Evolutionary conservation across 805 yeast genomes (phyloP).

Genomic region (Lachancea mirantina): DNA sequence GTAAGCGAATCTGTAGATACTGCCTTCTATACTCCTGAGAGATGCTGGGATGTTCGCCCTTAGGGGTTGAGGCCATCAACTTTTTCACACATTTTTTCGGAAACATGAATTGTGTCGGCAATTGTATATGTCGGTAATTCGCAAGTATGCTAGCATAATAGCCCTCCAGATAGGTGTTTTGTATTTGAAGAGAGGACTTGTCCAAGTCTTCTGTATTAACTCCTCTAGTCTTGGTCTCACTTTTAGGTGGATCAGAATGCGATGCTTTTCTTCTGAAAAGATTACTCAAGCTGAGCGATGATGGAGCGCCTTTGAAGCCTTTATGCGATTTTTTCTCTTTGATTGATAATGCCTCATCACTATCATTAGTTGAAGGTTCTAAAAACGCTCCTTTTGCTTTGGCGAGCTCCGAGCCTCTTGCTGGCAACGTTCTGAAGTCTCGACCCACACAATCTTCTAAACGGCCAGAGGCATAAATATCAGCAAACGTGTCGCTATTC

Average conservation of each 20-base stretch:
- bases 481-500: too few relatives aligned
- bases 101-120: conserved; percentile 6
- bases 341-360: too few relatives aligned
- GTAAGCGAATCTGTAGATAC: conserved; percentile 20
- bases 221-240: too few relatives aligned
- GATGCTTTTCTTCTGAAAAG: conserved; percentile 22
- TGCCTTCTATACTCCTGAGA: conserved; percentile 19
- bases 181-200: too few relatives aligned
- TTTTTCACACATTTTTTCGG: background rate
- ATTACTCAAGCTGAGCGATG: too few relatives aligned
- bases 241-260: conserved; percentile 1
- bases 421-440: background rate
- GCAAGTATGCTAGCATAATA: conserved; percentile 17
- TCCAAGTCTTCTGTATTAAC: too few relatives aligned
- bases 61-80: too few relatives aligned
- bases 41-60: conserved; percentile 1
- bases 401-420: background rate
- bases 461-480: too few relatives aligned
- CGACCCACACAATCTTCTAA: conserved; percentile 9
- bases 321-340: conserved; percentile 6
- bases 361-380: conserved; percentile 1
- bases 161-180: conserved; percentile 24
- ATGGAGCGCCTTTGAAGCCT: conserved; percentile 10
- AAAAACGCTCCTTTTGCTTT: background rate
- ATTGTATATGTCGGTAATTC: conserved; percentile 20